These are phyloP conservation scores for Kokia cookei DNA, from an alignment of 441 rosid genomes.

Conservation along the genomic window DNA sequence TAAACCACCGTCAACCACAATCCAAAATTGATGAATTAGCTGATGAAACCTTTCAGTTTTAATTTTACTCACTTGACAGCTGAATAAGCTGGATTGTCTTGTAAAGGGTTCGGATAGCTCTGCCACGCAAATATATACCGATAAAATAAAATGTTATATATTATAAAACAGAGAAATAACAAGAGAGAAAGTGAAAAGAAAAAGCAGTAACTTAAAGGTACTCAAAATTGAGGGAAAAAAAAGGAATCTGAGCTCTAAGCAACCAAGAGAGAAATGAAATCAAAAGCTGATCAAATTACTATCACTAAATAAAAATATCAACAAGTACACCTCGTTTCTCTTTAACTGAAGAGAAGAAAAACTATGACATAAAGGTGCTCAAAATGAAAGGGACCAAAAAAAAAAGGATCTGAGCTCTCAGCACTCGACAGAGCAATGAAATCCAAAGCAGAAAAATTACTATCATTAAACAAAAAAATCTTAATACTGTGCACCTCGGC, in stretches of 20 bases:
- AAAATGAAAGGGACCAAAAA: too few relatives aligned
- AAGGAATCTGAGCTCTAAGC: neutral
- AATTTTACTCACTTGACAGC: conserved; percentile 58
- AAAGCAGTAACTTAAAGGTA: neutral
- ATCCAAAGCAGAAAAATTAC: neutral
- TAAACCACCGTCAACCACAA: neutral
- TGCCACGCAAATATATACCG: conserved; percentile 18
- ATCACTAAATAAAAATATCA: neutral
- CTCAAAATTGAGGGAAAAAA: neutral
- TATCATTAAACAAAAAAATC: neutral
- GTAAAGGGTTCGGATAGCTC: conserved; percentile 72
- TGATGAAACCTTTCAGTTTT: neutral
- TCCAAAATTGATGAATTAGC: neutral
- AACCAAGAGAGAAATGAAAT: neutral
- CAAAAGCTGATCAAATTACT: neutral
- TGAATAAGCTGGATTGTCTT: conserved; percentile 74
- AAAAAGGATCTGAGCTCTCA: neutral
- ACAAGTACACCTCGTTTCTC: neutral
- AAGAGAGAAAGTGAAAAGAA: neutral
- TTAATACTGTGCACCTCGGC: neutral
- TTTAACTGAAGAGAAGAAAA: too few relatives aligned
- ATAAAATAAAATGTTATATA: neutral
- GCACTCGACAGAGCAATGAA: neutral
- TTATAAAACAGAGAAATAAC: neutral
- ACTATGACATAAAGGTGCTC: too few relatives aligned